Evolutionary conservation across 2,329 filamentous ascomycete genomes (phyloP), one percentile per base, ranked within the genome.

Genomic region (Cordyceps farinosa): DNA sequence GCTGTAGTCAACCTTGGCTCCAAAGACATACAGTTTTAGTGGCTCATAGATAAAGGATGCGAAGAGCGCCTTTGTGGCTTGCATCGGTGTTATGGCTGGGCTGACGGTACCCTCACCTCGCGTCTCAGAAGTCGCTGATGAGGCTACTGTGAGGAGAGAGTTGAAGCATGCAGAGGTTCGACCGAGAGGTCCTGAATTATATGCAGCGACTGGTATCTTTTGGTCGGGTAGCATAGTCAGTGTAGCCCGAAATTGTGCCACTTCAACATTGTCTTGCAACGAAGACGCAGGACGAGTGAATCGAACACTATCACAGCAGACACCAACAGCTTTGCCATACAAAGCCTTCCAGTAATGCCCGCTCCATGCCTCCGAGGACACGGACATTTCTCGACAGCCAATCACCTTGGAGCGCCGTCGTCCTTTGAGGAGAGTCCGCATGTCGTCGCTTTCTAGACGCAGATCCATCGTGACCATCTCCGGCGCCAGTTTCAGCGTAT

Each of bases 21-120:
- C 90, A 57, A 92, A 84, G 40, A 92, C 87, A 67, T 89, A 90
- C 61, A 90, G 86, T 56, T 87, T 85, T 80, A 92, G 86, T 0
- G 87, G 81, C 47, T 91, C 87, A 58, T 87, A 84, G 1, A 88
- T 79, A 64, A 89, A 90, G 1, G 85, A 87, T 4, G 85, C 80
- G 69, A 87, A 90, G 0, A 92, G 79, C 1, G 88, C 85, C 65
- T 83, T 76, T 6, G 88, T 89, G 0, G 87, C 84, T 65, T 90
- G 83, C 10, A 80, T 76, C 0, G 87, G 81, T 0, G 88, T 91
- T 13, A 90, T 73, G 65, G 71, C 65, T 45, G 67, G 27, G 61
- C 63, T 15, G 8, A 67, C 68, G 36, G 65, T 65, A 9, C 63
- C 64, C 6, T 69, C 65, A 3, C 69, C 59, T 5, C 63, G 67